Evolutionary conservation across 75 land plant species (phyloP).

Genomic region (Pinus taeda): DNA sequence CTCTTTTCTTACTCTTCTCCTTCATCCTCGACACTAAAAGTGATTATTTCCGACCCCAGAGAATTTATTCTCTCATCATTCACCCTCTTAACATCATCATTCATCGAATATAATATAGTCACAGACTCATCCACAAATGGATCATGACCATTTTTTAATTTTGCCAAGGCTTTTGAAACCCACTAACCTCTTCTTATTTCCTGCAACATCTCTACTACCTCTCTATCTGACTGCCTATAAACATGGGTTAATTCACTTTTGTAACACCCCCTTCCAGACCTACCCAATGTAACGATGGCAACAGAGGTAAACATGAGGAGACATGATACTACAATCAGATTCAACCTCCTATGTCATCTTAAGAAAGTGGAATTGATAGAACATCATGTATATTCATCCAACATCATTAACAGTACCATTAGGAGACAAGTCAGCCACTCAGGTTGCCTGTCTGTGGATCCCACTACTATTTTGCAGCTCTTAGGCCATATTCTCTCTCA

Average conservation of each 20-base stretch:
- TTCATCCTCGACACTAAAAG: slow-evolving; percentile 43
- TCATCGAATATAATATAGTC: slow-evolving; percentile 51
- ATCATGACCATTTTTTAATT: slow-evolving; percentile 18
- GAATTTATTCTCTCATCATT: slow-evolving; percentile 43
- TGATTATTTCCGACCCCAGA: slow-evolving; percentile 22
- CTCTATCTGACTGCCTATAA: slow-evolving; percentile 54
- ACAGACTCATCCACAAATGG: slow-evolving; percentile 13
- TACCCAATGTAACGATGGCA: too few species aligned
- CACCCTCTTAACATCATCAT: slow-evolving; percentile 41
- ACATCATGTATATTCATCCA: too few species aligned
- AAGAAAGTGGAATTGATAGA: too few species aligned
- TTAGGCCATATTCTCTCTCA: too few species aligned
- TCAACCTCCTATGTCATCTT: too few species aligned
- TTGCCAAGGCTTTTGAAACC: slow-evolving; percentile 16
- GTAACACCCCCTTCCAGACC: too few species aligned
- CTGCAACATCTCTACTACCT: slow-evolving; percentile 53
- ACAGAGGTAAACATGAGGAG: too few species aligned
- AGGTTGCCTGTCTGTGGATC: too few species aligned
- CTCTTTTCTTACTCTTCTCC: slow-evolving; percentile 33
- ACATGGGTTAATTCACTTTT: slow-evolving; percentile 50
- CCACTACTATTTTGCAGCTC: too few species aligned
- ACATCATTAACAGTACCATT: too few species aligned
- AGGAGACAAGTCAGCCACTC: too few species aligned
- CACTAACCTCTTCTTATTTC: slow-evolving; percentile 50
- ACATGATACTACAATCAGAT: too few species aligned